Evolutionary conservation across 2,329 filamentous ascomycete species (phyloP).

Genomic region (Fusarium chlamydosporum): DNA sequence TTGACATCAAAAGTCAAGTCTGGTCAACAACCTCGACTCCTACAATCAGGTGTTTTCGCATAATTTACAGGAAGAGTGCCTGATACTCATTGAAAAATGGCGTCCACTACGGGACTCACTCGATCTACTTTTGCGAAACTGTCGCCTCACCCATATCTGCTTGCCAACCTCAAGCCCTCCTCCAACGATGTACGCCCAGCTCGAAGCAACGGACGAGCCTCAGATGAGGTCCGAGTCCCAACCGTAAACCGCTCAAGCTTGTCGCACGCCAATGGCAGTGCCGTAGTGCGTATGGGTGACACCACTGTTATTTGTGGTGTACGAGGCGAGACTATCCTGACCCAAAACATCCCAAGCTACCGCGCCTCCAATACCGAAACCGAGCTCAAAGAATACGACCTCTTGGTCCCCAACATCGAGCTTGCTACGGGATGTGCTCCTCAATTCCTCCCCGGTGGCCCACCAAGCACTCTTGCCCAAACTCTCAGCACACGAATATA

Average conservation of each 20-base stretch:
- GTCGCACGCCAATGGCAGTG: conserved; percentile 90
- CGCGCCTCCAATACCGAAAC: conserved; percentile 60
- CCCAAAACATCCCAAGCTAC: conserved; percentile 79
- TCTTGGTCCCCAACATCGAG: conserved; percentile 95
- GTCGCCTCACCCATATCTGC: conserved; percentile 88
- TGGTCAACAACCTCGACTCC: neutral
- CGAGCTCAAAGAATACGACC: conserved; percentile 73
- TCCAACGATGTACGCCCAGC: conserved; percentile 64
- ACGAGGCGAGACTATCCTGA: conserved; percentile 84
- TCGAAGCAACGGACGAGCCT: conserved; percentile 85
- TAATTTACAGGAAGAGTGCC: neutral
- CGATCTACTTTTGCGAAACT: conserved; percentile 88
- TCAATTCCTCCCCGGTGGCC: conserved; percentile 84
- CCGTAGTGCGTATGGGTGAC: conserved; percentile 88
- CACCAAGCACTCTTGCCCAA: conserved; percentile 85
- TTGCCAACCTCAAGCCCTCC: conserved; percentile 83
- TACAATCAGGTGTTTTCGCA: neutral
- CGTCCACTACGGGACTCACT: conserved; percentile 59
- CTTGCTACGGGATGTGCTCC: conserved; percentile 91
- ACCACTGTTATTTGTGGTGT: conserved; percentile 97
- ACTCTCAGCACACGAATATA: conserved; percentile 85
- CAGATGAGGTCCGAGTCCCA: conserved; percentile 77
- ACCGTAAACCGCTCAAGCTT: conserved; percentile 86
- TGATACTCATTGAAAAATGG: conserved; percentile 41
- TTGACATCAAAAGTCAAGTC: conserved; percentile 6